Base-by-base conservation (phyloP, 2,329 filamentous ascomycete species). In the Calonectria hongkongensis region DNA sequence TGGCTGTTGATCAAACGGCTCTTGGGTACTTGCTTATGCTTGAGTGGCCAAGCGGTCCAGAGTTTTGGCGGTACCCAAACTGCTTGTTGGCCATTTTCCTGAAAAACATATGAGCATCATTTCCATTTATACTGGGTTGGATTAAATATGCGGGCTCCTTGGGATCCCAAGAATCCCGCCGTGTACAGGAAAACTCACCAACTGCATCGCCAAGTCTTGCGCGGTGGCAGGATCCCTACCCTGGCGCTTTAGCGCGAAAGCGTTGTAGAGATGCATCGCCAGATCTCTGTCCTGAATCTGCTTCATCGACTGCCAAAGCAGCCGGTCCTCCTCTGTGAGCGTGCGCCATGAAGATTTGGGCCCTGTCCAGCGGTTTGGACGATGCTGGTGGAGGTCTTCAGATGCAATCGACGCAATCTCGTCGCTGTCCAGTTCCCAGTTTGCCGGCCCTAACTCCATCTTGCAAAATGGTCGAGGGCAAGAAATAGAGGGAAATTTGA, bases 1-100 rank as follows among this genome's bases (percentile, higher is more conserved):
- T 81, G 81, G 73, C 81, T 85, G 75, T 86, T 87, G 65, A 86
- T 82, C 73, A 94, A 89, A 25, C 86, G 85, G 16, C 87, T 86
- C 18, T 86, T 84, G 2, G 94, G 94, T 9, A 97, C 91, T 30
- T 88, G 84, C 9, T 87, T 84, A 5, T 89, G 86, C 25, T 88
- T 87, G 79, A 97, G 82, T 5, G 96, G 96, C 96, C 96, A 98
- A 0, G 95, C 94, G 21, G 94, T 94, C 96, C 96, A 98, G 5
- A 81, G 75, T 71, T 89, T 90, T 0, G 90, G 87, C 2, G 89
- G 89, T 5, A 82, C 82, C 88, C 90, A 92, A 54, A 84, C 76
- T 2, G 68, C 75, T 8, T 84, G 74, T 41, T 80, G 75, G 5
- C 81, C 80, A 51, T 80, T 76, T 21, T 79, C 79, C 83, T 84